phyloP scores from a whole-genome alignment of 805 yeast species.

The Blastobotrys mokoenaii region DNA sequence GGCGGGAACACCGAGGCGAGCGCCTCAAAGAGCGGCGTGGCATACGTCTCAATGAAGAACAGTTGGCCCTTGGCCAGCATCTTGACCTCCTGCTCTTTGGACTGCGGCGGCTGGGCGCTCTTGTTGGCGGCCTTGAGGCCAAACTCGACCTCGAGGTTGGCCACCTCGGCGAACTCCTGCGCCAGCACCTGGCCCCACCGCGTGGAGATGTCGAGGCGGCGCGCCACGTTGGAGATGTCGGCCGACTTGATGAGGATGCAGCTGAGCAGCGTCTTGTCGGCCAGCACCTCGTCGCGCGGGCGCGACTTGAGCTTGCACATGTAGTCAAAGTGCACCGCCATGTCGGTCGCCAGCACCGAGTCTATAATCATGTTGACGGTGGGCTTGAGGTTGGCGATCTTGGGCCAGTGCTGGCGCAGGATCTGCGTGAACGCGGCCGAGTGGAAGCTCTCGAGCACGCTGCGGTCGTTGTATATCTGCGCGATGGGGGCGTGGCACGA shows the following conservation, averaged over 20 bases:
- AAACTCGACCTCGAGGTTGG: conserved; percentile 39
- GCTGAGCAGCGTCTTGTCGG: conserved; percentile 37
- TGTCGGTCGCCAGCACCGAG: conserved; percentile 75
- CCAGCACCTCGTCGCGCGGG: neutral
- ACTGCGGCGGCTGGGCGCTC: neutral
- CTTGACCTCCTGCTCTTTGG: conserved; percentile 1
- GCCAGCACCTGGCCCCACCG: conserved; percentile 83
- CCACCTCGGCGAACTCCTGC: conserved; percentile 67
- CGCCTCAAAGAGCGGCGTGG: conserved; percentile 62
- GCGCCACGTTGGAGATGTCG: conserved; percentile 86
- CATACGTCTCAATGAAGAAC: conserved; percentile 77
- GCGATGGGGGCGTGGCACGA: conserved; percentile 57
- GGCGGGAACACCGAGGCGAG: conserved; percentile 52
- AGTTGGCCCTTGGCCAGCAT: conserved; percentile 48
- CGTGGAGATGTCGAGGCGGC: conserved; percentile 66
- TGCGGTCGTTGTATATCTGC: conserved; percentile 48
- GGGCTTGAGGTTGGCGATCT: conserved; percentile 10
- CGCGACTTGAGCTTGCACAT: conserved; percentile 34
- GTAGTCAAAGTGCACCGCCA: conserved; percentile 80
- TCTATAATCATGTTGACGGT: conserved; percentile 25
- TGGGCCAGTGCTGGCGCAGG: conserved; percentile 46
- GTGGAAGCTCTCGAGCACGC: conserved; percentile 81
- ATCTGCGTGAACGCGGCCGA: conserved; percentile 50
- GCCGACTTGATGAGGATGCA: conserved; percentile 84
- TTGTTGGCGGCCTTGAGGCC: conserved; percentile 13